Base-by-base conservation (phyloP, 1,139 yeast genomes). In the Debaryomyces udenii region DNA sequence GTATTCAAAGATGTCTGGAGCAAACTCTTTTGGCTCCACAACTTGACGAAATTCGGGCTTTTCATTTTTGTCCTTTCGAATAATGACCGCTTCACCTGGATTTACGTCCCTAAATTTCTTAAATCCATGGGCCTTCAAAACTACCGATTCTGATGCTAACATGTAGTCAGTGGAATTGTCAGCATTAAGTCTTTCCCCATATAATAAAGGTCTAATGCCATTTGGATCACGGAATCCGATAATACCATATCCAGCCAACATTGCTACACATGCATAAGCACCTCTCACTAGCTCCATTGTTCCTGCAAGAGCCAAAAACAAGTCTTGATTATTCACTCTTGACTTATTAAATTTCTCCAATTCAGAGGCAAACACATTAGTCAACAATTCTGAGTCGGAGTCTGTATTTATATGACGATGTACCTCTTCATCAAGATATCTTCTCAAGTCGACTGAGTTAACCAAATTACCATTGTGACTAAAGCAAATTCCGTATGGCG, bases 391-490 rank as follows among this genome's bases (percentile, higher is more conserved):
- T 3, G 96, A 86, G 67, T 93, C 99, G 18, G 95, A 86, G 63
- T 91, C 99, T 15, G 99, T 93, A 68, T 93, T 93, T 61, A 93
- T 89, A 60, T 93, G 99, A 60, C 99, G 86, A 66, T 94, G 99
- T 26, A 90, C 97, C 35, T 79, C 89, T 62, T 89, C 96, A 61
- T 93, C 99, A 69, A 93, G 77, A 60, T 86, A 85, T 53, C 80
- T 74, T 55, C 83, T 78, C 56, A 93, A 75, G 45, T 86, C 87
- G 11, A 75, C 78, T 6, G 95, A 87, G 63, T 93, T 94, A 45
- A 91, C 96, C 57, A 93, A 75, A 64, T 94, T 93, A 55, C 99
- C 99, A 62, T 93, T 93, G 66, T 93, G 99, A 44, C 94, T 81
- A 62, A 94, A 62, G 33, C 87, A 80, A 48, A 93, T 83, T 43